Evolutionary conservation across 495 filamentous ascomycete genomes (phyloP).

Genomic region (Penicillium robsamsonii): DNA sequence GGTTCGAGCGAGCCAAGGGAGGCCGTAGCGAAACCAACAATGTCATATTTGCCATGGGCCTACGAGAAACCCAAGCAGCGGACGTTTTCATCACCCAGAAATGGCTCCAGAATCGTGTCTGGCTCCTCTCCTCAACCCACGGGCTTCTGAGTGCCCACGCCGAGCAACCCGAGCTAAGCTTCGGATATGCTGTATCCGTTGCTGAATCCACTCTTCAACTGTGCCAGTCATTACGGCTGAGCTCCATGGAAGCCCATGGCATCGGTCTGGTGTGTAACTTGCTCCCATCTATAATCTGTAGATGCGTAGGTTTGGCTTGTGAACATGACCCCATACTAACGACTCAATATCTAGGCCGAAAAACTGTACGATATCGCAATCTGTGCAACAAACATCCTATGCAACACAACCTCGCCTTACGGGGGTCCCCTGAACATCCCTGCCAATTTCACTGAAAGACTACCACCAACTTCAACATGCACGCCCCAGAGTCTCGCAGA

Average conservation of each 20-base stretch:
- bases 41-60: slow-evolving; percentile 40
- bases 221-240: slow-evolving; percentile 61
- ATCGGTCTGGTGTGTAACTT: slow-evolving; percentile 64
- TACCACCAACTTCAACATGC: slow-evolving; percentile 12
- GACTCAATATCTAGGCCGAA: slow-evolving; percentile 29
- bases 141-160: slow-evolving; percentile 49
- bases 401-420: slow-evolving; percentile 29
- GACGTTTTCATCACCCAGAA: slow-evolving; percentile 73
- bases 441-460: slow-evolving; percentile 19
- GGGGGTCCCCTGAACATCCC: slow-evolving; percentile 14
- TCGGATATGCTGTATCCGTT: slow-evolving; percentile 69
- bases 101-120: slow-evolving; percentile 81
- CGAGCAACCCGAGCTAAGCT: slow-evolving; percentile 58
- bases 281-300: background rate
- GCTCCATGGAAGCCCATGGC: slow-evolving; percentile 69
- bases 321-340: slow-evolving; percentile 12
- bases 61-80: slow-evolving; percentile 65
- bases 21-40: slow-evolving; percentile 31
- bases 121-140: slow-evolving; percentile 63
- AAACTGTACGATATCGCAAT: slow-evolving; percentile 44
- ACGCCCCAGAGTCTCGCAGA: slow-evolving; percentile 33
- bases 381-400: slow-evolving; percentile 38
- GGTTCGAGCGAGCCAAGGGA: slow-evolving; percentile 53
- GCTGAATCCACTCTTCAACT: slow-evolving; percentile 61
- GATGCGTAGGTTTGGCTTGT: background rate